Evolutionary conservation across 345 rosid species (phyloP), one percentile per base, ranked within the genome.

Genomic region (Gossypium raimondii): DNA sequence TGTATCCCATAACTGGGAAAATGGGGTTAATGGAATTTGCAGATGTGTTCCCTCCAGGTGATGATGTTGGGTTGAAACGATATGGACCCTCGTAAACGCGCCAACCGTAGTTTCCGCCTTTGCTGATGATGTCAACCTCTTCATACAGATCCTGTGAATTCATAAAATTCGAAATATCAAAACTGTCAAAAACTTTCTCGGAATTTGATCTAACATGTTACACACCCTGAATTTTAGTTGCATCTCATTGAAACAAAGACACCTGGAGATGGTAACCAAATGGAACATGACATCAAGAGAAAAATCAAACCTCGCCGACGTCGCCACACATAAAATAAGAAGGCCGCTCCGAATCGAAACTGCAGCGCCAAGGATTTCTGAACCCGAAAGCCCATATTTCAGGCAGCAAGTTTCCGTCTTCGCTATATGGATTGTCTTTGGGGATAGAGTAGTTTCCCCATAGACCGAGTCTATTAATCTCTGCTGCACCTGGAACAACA

Each of bases 31-130:
- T 76, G 50, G 94, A 84, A 9, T 81, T 82, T 45, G 47, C 22
- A 22, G 97, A 82, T 45, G 93, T 81, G 75, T 85, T 89, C 78
- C 88, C 89, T 58, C 93, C 91, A 0, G 88, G 86, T 55, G 91
- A 70, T n/a, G 84, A 75, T 25, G 47, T 64, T 17, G 89, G 87
- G 34, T 75, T 78, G 77, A 68, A 74, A 44, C 7, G 84, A 11
- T 87, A 71, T 14, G 92, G 92, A 55, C 98, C 98, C 78, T 94
- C 98, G 0, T 86, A 86, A 67, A 71, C 62, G 34, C 87, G 93
- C 98, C 98, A 94, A 20, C 98, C 98, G 51, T 92, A 94, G 82
- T 94, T 94, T 80, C 94, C 98, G 9, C 89, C 94, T 79, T 76
- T 88, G 73, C 81, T 90, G 82, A 94, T 90, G 57, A 92, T 38